phyloP scores from a whole-genome alignment of 345 rosid species.

The Populus simonii region DNA sequence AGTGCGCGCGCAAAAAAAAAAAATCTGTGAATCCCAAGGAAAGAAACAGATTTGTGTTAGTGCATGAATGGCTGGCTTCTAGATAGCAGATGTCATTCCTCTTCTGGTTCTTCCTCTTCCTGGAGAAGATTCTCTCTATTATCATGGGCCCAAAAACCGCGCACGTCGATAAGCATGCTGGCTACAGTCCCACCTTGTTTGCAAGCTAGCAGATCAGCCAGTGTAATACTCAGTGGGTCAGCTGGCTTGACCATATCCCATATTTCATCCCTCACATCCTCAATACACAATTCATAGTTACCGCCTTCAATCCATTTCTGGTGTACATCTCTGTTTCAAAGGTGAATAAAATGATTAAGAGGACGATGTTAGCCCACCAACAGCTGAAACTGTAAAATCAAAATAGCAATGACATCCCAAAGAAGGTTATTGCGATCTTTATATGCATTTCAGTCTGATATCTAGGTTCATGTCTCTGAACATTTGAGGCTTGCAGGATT shows the following conservation, averaged over 20 bases:
- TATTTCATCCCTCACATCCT: conserved; percentile 94
- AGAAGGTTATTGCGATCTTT: background rate
- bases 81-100: conserved; percentile 25
- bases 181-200: conserved; percentile 98
- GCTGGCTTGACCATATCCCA: conserved; percentile 99
- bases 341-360: conserved; percentile 1
- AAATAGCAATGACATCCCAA: background rate
- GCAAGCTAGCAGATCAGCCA: conserved; percentile 75
- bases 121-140: conserved; percentile 98
- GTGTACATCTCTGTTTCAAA: conserved; percentile 79
- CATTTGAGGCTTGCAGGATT: conserved; percentile 64
- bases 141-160: conserved; percentile 99
- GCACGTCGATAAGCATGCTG: conserved; percentile 95
- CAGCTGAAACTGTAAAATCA: background rate
- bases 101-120: conserved; percentile 95
- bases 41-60: conserved; percentile 12
- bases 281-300: conserved; percentile 92
- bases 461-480: conserved; percentile 45
- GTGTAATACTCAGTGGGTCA: conserved; percentile 68
- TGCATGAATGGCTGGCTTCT: background rate
- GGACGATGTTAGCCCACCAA: background rate
- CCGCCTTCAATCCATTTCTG: conserved; percentile 99
- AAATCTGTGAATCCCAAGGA: background rate
- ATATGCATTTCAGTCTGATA: background rate
- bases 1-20: background rate